Evolutionary conservation across 345 rosid genomes (phyloP).

Genomic region (Eucalyptus urophylla): DNA sequence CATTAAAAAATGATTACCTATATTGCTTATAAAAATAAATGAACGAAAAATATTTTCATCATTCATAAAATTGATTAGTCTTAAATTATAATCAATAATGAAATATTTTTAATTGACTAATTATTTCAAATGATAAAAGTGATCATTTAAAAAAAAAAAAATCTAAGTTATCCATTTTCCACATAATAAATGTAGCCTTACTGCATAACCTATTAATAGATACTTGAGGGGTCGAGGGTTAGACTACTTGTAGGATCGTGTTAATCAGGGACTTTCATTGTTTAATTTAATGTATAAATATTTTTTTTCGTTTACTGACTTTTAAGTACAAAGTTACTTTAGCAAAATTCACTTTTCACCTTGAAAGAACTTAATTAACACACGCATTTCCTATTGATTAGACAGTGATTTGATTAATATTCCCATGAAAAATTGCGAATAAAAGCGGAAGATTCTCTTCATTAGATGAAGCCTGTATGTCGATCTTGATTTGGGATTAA

Average conservation of each 20-base stretch:
- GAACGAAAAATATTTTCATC: too few relatives aligned
- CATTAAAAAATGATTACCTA: too few relatives aligned
- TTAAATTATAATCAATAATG: too few relatives aligned
- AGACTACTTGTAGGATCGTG: not conserved
- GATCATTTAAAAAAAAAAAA: too few relatives aligned
- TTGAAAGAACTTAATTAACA: not conserved
- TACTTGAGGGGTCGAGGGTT: not conserved
- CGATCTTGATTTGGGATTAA: not conserved
- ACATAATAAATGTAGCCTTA: too few relatives aligned
- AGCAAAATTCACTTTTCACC: not conserved
- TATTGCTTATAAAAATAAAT: too few relatives aligned
- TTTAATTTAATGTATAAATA: not conserved
- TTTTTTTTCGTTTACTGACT: not conserved
- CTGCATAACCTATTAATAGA: not conserved
- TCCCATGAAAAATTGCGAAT: not conserved
- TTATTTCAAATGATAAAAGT: not conserved
- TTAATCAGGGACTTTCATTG: not conserved
- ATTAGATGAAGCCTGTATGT: not conserved
- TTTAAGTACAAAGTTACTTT: not conserved
- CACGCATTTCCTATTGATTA: not conserved
- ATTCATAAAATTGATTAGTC: too few relatives aligned
- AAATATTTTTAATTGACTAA: too few relatives aligned
- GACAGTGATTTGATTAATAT: not conserved
- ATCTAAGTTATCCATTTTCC: too few relatives aligned
- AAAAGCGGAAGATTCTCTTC: not conserved